Evolutionary conservation across 345 rosid species (phyloP).

Genomic region (Mercurialis annua): DNA sequence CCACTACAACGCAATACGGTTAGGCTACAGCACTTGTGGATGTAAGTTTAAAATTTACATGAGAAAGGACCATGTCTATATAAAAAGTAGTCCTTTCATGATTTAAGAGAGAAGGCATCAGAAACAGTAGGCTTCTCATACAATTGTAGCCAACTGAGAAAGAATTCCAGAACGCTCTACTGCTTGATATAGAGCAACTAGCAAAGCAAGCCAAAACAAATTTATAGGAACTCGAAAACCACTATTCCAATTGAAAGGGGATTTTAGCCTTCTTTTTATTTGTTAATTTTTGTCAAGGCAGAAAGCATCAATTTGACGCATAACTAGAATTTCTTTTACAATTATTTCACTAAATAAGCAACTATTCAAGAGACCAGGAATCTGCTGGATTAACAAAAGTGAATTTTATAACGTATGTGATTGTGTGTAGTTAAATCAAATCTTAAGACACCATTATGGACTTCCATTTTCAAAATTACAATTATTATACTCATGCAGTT

Average conservation of each 20-base stretch:
- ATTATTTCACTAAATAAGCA: not conserved
- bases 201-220: not conserved
- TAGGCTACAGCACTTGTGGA: not conserved
- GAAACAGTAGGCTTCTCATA: not conserved
- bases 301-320: not conserved
- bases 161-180: not conserved
- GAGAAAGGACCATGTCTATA: too few species aligned
- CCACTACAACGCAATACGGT: constrained; percentile 50
- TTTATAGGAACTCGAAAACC: not conserved
- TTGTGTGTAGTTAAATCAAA: too few species aligned
- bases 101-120: not conserved
- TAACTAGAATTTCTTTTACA: not conserved
- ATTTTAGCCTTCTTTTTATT: not conserved
- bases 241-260: not conserved
- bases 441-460: not conserved
- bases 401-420: too few species aligned
- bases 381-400: constrained; percentile 2
- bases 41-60: not conserved
- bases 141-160: not conserved
- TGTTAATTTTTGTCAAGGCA: not conserved
- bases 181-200: not conserved
- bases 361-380: not conserved
- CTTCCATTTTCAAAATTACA: not conserved
- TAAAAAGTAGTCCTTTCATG: not conserved
- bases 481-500: not conserved